Evolutionary conservation across 1,139 yeast genomes (phyloP).

Genomic region (Lizanozyma gosingica): DNA sequence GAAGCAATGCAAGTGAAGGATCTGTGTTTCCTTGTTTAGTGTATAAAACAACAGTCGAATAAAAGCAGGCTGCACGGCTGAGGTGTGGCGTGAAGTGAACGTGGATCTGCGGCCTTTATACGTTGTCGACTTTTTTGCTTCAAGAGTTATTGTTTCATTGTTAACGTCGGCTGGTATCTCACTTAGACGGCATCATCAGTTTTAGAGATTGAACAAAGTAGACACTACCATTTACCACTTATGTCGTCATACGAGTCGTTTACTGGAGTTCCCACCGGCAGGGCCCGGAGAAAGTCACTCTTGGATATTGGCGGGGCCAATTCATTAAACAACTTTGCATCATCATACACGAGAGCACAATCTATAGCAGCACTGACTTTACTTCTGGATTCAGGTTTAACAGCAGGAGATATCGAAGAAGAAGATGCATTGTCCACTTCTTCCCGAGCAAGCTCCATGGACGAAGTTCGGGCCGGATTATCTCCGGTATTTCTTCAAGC

Average conservation of each 20-base stretch:
- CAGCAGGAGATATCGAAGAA: constrained; percentile 2
- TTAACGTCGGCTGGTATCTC: too few species aligned
- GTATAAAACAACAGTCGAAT: too few species aligned
- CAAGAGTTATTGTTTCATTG: too few species aligned
- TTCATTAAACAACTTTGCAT: constrained; percentile 69
- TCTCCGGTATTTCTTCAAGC: not conserved
- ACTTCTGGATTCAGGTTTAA: not conserved
- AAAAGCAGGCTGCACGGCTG: too few species aligned
- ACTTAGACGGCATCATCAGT: too few species aligned
- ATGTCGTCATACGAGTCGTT: not conserved
- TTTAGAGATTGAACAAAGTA: too few species aligned
- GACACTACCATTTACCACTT: too few species aligned
- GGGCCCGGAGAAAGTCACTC: constrained; percentile 15
- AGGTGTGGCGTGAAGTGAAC: too few species aligned
- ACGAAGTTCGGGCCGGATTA: not conserved
- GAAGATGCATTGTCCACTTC: constrained; percentile 2
- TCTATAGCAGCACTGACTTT: constrained; percentile 16
- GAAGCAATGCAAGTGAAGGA: too few species aligned
- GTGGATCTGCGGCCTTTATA: too few species aligned
- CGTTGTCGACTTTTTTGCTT: too few species aligned
- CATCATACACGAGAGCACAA: constrained; percentile 72
- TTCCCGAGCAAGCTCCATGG: not conserved
- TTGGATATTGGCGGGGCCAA: constrained; percentile 44
- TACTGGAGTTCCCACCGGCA: not conserved
- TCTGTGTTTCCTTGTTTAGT: too few species aligned